Base-by-base conservation (phyloP, 2,329 filamentous ascomycete species). In the Metarhizium brunneum region DNA sequence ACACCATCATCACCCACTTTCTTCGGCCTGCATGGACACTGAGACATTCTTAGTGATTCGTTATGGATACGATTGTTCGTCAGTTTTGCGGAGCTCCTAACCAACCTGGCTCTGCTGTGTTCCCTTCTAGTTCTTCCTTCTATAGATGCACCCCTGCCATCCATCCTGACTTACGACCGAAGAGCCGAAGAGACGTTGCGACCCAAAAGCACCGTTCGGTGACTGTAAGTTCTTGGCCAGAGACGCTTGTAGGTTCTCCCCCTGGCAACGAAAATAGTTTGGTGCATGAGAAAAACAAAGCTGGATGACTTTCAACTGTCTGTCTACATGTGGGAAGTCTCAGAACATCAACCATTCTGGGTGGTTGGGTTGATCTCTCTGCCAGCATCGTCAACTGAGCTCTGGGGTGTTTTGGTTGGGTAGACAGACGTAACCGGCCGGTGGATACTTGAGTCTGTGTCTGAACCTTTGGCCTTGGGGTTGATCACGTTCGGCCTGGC, bases 31-130 rank as follows among this genome's bases (percentile, higher is more conserved):
- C 56, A 55, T 57, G 56, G 50, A 35, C 49, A n/a, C 49, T 51
- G 48, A 56, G 54, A 58, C 54, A 52, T 25, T 50, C 48, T 40
- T 49, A 45, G 30, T 47, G 30, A 55, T 48, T 50, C 50, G 56
- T 51, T 47, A 56, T 25, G 38, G 8, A 48, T 50, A 47, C 38
- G 3, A 18, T 43, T 8, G 35, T 48, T 50, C 5, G 25, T 45
- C 54, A 45, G 43, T 40, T 50, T 32, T 52, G 43, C 45, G 18
- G 32, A 48, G 47, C 35, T 32, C 32, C 43, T 43, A 32, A 16
- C 40, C 47, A 42, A 35, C 14, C 20, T 35, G 32, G 6, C 32
- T 35, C 10, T 35, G 32, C 32, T 11, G 32, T 35, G 32, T 11
- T 35, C 7, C 32, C 32, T 35, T 35, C 10, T 35, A 35, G 14